A percentile compares a stretch with the other conserved stretches of the same genome.
Conservation (phyloP, 805 yeast species). For the Candida arabinofermentans region DNA sequence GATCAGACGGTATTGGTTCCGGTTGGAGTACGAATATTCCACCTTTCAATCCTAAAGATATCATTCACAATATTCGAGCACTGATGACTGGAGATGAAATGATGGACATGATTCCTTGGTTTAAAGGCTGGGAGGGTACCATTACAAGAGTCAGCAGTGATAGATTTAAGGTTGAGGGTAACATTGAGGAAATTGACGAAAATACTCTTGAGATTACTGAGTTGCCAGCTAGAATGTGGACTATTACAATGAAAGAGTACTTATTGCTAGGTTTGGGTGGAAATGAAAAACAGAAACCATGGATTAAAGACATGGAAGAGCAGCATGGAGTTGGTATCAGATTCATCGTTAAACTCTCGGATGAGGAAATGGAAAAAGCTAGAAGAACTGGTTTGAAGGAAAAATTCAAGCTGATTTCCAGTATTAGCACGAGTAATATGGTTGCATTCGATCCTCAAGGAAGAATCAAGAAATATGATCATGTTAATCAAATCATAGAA, state of each 20-base stretch:
- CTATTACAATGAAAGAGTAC: slow-evolving; percentile 82
- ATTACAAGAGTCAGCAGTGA: slow-evolving; percentile 63
- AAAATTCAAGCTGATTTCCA: slow-evolving; percentile 70
- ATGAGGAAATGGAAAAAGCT: slow-evolving; percentile 82
- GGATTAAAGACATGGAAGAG: slow-evolving; percentile 95
- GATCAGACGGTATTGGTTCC: slow-evolving; percentile 97
- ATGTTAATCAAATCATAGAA: slow-evolving; percentile 68
- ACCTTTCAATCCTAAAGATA: slow-evolving; percentile 79
- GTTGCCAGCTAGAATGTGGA: slow-evolving; percentile 91
- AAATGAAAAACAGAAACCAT: slow-evolving; percentile 67
- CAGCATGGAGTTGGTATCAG: slow-evolving; percentile 82
- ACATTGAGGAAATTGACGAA: slow-evolving; percentile 74
- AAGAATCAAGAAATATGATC: slow-evolving; percentile 76
- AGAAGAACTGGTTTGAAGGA: slow-evolving; percentile 73
- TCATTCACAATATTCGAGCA: slow-evolving; percentile 67
- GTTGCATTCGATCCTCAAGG: slow-evolving; percentile 93
- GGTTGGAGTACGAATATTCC: slow-evolving; percentile 98
- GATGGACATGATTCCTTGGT: slow-evolving; percentile 87
- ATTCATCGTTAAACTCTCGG: slow-evolving; percentile 69
- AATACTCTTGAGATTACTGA: slow-evolving; percentile 86
- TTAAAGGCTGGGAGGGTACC: slow-evolving; percentile 88
- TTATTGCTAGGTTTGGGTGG: slow-evolving; percentile 70
- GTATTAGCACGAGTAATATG: slow-evolving; percentile 78
- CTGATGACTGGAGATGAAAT: slow-evolving; percentile 70
- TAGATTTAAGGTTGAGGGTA: slow-evolving; percentile 73